These are phyloP conservation scores for Mycena chlorophos DNA, from an alignment of 768 basidiomycete genomes.

Conservation along the genomic window DNA sequence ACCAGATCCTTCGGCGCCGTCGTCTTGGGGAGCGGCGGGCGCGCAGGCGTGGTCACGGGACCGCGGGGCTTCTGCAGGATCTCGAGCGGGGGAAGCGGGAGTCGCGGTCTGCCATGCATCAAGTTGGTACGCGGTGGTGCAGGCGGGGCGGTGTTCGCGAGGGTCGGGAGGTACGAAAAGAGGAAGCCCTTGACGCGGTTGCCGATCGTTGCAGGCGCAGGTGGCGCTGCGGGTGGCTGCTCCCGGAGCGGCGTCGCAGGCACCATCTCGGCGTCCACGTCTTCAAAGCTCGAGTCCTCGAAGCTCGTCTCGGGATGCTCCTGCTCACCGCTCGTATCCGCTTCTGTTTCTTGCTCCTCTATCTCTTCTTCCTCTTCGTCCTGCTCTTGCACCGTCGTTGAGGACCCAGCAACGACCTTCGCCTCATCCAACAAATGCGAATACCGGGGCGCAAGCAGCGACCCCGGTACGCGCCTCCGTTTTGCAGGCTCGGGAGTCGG, in stretches of 20 bases:
- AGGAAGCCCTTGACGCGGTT: slow-evolving; percentile 57
- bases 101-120: slow-evolving; percentile 36
- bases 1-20: slow-evolving; percentile 67
- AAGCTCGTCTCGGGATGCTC: slow-evolving; percentile 1
- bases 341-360: slow-evolving; percentile 1
- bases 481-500: slow-evolving; percentile 21
- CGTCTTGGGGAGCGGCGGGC: slow-evolving; percentile 46
- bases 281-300: slow-evolving; percentile 24
- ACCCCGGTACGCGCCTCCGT: slow-evolving; percentile 36
- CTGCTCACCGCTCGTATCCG: neutral
- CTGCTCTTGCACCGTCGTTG: neutral
- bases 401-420: slow-evolving; percentile 29
- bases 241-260: slow-evolving; percentile 20
- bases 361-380: slow-evolving; percentile 4
- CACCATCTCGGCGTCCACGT: slow-evolving; percentile 18
- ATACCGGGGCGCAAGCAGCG: slow-evolving; percentile 55
- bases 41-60: slow-evolving; percentile 60
- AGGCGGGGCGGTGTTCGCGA: slow-evolving; percentile 39
- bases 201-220: slow-evolving; percentile 40
- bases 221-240: slow-evolving; percentile 7
- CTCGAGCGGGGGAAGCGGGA: slow-evolving; percentile 58
- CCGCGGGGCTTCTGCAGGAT: slow-evolving; percentile 50
- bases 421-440: slow-evolving; percentile 61
- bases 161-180: slow-evolving; percentile 59
- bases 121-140: slow-evolving; percentile 22